These are phyloP conservation scores for Serendipita sp. DNA, from an alignment of 768 basidiomycete species.

Conservation along the genomic window DNA sequence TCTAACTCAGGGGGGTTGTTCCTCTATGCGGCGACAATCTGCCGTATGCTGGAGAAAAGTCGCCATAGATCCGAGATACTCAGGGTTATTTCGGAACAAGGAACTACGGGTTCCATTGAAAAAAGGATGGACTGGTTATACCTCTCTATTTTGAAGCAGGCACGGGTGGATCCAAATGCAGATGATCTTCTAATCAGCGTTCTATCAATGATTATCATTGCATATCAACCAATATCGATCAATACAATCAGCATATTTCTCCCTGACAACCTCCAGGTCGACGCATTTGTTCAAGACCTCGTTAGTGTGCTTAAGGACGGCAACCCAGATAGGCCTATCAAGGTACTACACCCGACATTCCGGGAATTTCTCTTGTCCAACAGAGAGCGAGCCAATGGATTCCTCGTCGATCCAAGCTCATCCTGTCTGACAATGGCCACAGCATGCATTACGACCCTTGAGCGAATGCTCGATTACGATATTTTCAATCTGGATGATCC, in stretches of 20 bases:
- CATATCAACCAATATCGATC: not conserved
- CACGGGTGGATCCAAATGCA: not conserved
- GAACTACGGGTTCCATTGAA: not conserved
- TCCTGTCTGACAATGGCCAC: not conserved
- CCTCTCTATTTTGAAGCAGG: not conserved
- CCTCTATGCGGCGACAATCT: not conserved
- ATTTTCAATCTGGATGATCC: not conserved
- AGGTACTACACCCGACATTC: not conserved
- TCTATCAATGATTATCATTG: not conserved
- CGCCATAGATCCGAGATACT: not conserved
- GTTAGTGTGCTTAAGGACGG: not conserved
- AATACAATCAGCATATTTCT: not conserved
- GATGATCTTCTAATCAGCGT: not conserved
- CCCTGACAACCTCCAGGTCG: not conserved
- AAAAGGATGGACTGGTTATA: not conserved
- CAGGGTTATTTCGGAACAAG: not conserved
- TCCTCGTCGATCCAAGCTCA: not conserved
- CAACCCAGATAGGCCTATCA: not conserved
- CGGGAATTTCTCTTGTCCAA: not conserved
- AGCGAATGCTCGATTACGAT: not conserved
- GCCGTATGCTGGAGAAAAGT: not conserved
- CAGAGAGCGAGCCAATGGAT: not conserved
- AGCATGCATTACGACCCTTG: not conserved
- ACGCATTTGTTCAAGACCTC: not conserved
- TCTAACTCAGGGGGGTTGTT: not conserved